These are phyloP conservation scores for Parafenestella ontariensis DNA, from an alignment of 2,329 filamentous ascomycete species.

Conservation along the genomic window DNA sequence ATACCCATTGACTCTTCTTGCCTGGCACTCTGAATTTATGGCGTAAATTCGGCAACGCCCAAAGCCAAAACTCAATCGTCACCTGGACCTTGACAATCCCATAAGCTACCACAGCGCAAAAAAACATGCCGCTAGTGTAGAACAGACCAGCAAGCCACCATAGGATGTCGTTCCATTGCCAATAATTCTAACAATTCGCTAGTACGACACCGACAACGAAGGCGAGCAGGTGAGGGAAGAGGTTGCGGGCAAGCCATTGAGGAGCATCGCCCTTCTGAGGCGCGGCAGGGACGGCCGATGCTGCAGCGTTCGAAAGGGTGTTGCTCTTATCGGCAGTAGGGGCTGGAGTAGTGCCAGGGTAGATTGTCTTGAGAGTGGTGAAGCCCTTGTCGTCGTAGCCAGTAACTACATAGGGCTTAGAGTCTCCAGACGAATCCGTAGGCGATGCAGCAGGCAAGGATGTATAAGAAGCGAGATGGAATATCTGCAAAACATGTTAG, in stretches of 20 bases:
- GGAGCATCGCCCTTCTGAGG: constrained; percentile 4
- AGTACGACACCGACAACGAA: background rate
- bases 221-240: background rate
- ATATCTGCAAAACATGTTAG: constrained; percentile 52
- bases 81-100: background rate
- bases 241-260: background rate
- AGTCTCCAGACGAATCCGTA: constrained; percentile 37
- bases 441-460: constrained; percentile 55
- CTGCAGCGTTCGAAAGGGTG: constrained; percentile 11
- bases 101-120: too few species aligned
- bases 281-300: constrained; percentile 7
- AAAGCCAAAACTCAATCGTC: background rate
- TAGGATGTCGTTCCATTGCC: background rate
- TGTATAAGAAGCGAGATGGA: constrained; percentile 60
- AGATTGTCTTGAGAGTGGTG: constrained; percentile 53
- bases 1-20: background rate
- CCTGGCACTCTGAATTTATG: background rate
- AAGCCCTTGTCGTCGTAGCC: constrained; percentile 59
- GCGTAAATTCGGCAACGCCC: background rate
- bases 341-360: constrained; percentile 18
- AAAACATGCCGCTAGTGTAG: background rate
- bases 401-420: constrained; percentile 50
- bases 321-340: background rate
- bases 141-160: too few species aligned
- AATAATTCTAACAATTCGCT: background rate